Evolutionary conservation across 441 rosid species (phyloP), one percentile per base, ranked within the genome.

Genomic region (Pelargonium hybrid): DNA sequence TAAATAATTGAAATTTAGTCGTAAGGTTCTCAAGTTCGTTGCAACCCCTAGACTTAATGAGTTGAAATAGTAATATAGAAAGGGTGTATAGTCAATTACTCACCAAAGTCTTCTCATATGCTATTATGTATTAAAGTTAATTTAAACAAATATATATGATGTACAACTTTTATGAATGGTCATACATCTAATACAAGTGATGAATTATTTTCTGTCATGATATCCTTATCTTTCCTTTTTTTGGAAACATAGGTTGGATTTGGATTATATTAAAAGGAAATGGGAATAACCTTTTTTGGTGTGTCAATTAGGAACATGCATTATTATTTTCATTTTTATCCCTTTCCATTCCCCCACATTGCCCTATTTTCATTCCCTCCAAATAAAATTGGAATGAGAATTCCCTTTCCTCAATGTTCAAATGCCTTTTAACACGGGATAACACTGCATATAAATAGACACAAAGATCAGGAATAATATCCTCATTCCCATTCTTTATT

Each of bases 1-100:
- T 7, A 66, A 59, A 56, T 52, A 70, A 56, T 59, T 70, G 66
- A 9, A 64, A 59, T n/a, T 66, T 5, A 65, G 23, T 68, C n/a
- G 6, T 3, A 25, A 25, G 41, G 9, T 17, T 37, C 43, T 37
- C 7, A 37, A 37, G 43, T 37, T 9, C 56, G 14, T 29, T 26
- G 41, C 15, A 7, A 77, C 26, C 47, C 56, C 8, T 29, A 20
- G 47, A 34, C 63, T 14, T 41, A 17, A 50, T 39, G 43, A 68
- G 61, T 43, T 4, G 23, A 68, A 59, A 50, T 64, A 14, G 14
- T 59, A 20, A 21, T 56, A 7, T 56, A 56, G 2, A 56, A 56
- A 8, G 4, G 11, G 4, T 0, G 2, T 5, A 54, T 15, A 17
- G 23, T 54, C 23, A 11, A 9, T 59, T 59, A 59, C 21, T 4